Evolutionary conservation across 345 rosid genomes (phyloP), one percentile per base, ranked within the genome.

Genomic region (Eucalyptus marginata): DNA sequence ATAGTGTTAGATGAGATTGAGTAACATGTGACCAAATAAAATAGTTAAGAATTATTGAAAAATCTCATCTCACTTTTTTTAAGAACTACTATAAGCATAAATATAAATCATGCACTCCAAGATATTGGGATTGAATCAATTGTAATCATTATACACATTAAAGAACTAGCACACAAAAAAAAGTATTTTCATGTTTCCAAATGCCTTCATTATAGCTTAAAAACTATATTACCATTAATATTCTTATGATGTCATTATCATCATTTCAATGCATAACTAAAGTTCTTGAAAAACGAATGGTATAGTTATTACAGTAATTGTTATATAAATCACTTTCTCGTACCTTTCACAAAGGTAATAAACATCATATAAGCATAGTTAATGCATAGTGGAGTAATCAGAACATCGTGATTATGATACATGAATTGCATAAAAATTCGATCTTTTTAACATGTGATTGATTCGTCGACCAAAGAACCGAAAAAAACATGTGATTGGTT

Each of bases 241-340:
- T 0, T 7, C 3, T 64, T 3, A 7, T 1, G 2, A 29, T 4
- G 76, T 64, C n/a, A 7, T n/a, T n/a, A 64, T 64, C 36, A 4
- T 64, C 8, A 4, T 64, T 7, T 64, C 10, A 3, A n/a, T 62
- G 17, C 36, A 64, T 64, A 64, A 64, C 5, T 15, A n/a, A 64
- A 64, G 0, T 64, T n/a, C 20, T 33, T 2, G 5, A 13, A n/a
- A 64, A 64, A n/a, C 1, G 0, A 2, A 64, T 64, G 36, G 40
- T 40, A 40, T 40, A 40, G 40, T 40, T 40, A 40, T 40, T 0
- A 52, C 3, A 52, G 3, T 52, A 52, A 0, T 1, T 59, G 3
- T 4, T 64, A 64, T 14, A 13, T n/a, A n/a, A n/a, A n/a, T 13
- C 9, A 64, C 71, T 27, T 62, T 62, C 71, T 13, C 3, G 1